These are phyloP conservation scores for Phytophthora syringae DNA, from an alignment of 352 stramenopile genomes.

Conservation along the genomic window DNA sequence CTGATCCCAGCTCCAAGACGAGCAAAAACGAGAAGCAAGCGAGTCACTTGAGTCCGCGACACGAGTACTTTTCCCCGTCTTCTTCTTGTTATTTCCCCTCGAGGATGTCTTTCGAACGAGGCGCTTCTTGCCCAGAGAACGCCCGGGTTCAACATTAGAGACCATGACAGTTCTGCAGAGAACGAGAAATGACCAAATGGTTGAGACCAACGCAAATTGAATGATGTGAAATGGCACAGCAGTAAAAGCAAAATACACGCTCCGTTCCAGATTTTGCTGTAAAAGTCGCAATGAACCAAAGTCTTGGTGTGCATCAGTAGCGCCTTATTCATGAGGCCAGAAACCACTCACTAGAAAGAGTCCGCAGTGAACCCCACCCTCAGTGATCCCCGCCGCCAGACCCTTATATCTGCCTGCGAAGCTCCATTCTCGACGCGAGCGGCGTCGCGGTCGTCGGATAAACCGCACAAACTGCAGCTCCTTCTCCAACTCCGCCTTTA, in stretches of 20 bases:
- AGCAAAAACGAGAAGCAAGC: neutral
- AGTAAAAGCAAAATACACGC: too few species aligned
- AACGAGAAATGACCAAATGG: too few species aligned
- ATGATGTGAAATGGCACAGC: too few species aligned
- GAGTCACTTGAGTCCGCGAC: neutral
- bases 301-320: too few species aligned
- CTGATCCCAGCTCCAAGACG: slow-evolving; percentile 2
- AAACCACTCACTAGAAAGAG: slow-evolving; percentile 24
- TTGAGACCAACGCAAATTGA: too few species aligned
- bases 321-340: slow-evolving; percentile 17
- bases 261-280: too few species aligned
- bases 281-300: too few species aligned
- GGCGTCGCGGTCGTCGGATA: slow-evolving; percentile 8
- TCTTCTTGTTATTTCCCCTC: neutral
- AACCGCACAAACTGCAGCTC: neutral
- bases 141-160: too few species aligned
- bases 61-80: neutral
- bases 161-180: too few species aligned
- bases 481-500: neutral
- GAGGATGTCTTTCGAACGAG: neutral
- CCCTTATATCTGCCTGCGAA: slow-evolving; percentile 14
- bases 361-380: slow-evolving; percentile 24
- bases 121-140: too few species aligned
- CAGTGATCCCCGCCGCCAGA: slow-evolving; percentile 20
- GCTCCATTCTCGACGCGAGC: slow-evolving; percentile 3